These are phyloP conservation scores for Balakata baccata DNA, from an alignment of 345 rosid species.

Conservation along the genomic window DNA sequence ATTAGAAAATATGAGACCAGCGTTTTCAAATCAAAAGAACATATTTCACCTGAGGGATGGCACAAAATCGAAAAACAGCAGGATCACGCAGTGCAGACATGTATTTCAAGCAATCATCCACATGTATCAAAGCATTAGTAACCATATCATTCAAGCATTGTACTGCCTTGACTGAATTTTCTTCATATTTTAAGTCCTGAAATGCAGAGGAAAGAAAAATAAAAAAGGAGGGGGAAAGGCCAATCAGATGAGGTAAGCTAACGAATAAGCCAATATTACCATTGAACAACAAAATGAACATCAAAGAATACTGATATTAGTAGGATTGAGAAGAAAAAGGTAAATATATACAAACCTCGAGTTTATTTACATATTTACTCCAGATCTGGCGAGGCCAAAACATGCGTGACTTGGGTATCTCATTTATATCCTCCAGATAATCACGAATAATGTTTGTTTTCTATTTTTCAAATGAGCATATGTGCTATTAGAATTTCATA, in stretches of 20 bases:
- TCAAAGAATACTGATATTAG: background rate
- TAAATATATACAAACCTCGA: slow-evolving; percentile 56
- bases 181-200: slow-evolving; percentile 83
- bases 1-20: background rate
- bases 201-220: background rate
- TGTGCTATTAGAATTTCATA: slow-evolving; percentile 14
- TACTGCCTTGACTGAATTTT: slow-evolving; percentile 76
- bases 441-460: slow-evolving; percentile 97
- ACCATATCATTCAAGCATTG: slow-evolving; percentile 94
- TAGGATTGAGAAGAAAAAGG: background rate
- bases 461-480: slow-evolving; percentile 35
- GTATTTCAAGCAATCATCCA: slow-evolving; percentile 77
- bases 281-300: background rate
- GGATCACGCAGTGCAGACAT: slow-evolving; percentile 63
- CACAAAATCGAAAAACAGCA: slow-evolving; percentile 81
- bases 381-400: slow-evolving; percentile 96
- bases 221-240: background rate
- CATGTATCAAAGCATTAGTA: slow-evolving; percentile 71
- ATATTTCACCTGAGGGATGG: slow-evolving; percentile 64
- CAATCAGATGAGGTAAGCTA: slow-evolving; percentile 6
- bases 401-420: slow-evolving; percentile 96
- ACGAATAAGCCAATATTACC: background rate
- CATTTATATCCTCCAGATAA: slow-evolving; percentile 94
- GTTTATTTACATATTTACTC: slow-evolving; percentile 82
- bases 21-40: background rate